A percentile compares a stretch with the other conserved stretches of the same genome.
phyloP scores from a whole-genome alignment of 2,329 filamentous ascomycete genomes.

The Leptodontidium sp. region DNA sequence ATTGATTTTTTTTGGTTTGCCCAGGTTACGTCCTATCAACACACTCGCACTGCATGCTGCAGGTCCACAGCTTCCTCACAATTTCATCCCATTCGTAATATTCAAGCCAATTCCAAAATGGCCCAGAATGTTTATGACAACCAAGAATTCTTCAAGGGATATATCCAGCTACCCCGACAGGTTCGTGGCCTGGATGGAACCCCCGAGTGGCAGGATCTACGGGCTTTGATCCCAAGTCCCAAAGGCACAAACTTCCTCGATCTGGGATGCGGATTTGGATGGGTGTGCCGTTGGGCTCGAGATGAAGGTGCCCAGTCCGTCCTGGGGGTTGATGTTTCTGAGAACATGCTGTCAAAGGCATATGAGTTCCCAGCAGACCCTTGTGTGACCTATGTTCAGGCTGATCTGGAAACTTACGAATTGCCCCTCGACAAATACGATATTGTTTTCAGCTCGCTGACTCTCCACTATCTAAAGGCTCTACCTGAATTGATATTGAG shows the following conservation, averaged over 20 bases:
- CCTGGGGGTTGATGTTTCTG: slow-evolving; percentile 52
- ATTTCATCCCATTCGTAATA: background rate
- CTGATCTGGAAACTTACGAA: slow-evolving; percentile 49
- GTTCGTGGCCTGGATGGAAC: slow-evolving; percentile 51
- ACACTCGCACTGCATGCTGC: background rate
- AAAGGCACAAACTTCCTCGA: slow-evolving; percentile 50
- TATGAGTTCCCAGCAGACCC: slow-evolving; percentile 31
- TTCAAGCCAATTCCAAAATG: background rate
- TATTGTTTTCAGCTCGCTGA: slow-evolving; percentile 82
- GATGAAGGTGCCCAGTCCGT: slow-evolving; percentile 50
- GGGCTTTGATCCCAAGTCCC: slow-evolving; percentile 50
- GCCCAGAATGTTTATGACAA: slow-evolving; percentile 54
- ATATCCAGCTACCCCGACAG: slow-evolving; percentile 53
- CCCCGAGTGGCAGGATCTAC: slow-evolving; percentile 55
- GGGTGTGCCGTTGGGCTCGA: slow-evolving; percentile 54
- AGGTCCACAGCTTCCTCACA: background rate
- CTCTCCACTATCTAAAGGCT: slow-evolving; percentile 95
- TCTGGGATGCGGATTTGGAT: slow-evolving; percentile 57
- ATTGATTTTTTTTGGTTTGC: too few relatives aligned
- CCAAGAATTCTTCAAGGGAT: slow-evolving; percentile 53
- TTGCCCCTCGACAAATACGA: slow-evolving; percentile 73
- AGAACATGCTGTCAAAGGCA: slow-evolving; percentile 54
- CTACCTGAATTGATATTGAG: slow-evolving; percentile 82
- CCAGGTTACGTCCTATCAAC: background rate
- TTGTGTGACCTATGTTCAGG: slow-evolving; percentile 47